Percentiles rank a stretch among this genome's conserved stretches.
Evolutionary conservation across 192 early-diverging fungal species (phyloP).

Genomic region (Coemansia sp.): DNA sequence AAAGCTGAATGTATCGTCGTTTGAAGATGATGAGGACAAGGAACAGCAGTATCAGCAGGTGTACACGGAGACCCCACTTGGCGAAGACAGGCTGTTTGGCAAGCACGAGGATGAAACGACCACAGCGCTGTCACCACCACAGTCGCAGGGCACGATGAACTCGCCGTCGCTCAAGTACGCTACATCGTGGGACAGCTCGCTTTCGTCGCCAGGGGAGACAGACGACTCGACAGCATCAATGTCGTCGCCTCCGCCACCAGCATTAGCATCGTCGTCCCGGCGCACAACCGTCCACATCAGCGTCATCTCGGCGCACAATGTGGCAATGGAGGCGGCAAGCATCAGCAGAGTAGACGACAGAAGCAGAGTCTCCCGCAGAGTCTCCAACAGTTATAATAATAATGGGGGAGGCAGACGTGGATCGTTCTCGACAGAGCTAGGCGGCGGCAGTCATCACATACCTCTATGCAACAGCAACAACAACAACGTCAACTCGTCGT

Average conservation of each 20-base stretch:
- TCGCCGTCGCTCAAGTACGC: neutral
- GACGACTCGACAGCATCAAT: neutral
- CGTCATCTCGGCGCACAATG: slow-evolving; percentile 39
- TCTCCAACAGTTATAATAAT: slow-evolving; percentile 5
- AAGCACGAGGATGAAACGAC: neutral
- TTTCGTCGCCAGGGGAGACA: slow-evolving; percentile 12
- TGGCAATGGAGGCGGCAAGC: neutral
- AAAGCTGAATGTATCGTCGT: neutral
- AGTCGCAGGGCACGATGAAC: slow-evolving; percentile 8
- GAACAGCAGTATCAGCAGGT: no score
- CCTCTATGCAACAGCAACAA: slow-evolving; percentile 7
- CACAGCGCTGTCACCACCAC: slow-evolving; percentile 14
- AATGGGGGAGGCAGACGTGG: slow-evolving; percentile 13
- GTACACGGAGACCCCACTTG: neutral
- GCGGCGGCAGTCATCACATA: neutral
- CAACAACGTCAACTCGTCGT: slow-evolving; percentile 5
- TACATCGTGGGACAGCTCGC: slow-evolving; percentile 3
- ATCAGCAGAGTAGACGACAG: neutral
- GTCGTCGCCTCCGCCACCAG: neutral
- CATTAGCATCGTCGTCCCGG: neutral
- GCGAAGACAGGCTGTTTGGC: neutral
- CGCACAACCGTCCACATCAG: slow-evolving; percentile 46
- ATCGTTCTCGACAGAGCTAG: slow-evolving; percentile 25
- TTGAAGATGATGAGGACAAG: neutral
- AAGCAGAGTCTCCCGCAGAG: slow-evolving; percentile 2